Evolutionary conservation across 805 yeast species (phyloP).

Genomic region (Candida broadrunensis): DNA sequence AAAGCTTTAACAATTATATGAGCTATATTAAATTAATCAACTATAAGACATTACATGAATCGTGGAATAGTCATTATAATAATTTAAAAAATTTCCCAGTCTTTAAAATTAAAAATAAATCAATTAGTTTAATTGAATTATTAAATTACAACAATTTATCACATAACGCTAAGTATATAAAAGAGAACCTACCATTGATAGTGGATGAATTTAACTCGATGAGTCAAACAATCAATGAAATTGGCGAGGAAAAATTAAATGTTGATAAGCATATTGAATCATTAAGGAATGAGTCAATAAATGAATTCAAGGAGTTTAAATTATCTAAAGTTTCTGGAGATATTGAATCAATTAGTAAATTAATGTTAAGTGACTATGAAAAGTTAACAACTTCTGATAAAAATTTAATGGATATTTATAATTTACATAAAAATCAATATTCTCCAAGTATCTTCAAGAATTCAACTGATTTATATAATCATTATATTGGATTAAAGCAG

Average conservation of each 20-base stretch:
- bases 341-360: not conserved
- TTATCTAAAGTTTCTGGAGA: constrained; percentile 11
- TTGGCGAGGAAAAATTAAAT: constrained; percentile 30
- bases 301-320: constrained; percentile 19
- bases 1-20: constrained; percentile 38
- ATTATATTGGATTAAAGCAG: constrained; percentile 28
- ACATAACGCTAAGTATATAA: constrained; percentile 25
- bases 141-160: constrained; percentile 27
- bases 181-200: constrained; percentile 25
- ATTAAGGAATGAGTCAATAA: constrained; percentile 36
- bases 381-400: constrained; percentile 6
- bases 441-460: constrained; percentile 26
- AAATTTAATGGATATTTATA: constrained; percentile 18
- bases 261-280: constrained; percentile 42
- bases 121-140: constrained; percentile 26
- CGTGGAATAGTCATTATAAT: constrained; percentile 33
- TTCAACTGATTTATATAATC: constrained; percentile 31
- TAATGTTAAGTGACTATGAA: constrained; percentile 11
- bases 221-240: constrained; percentile 30
- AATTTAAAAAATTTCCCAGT: constrained; percentile 35
- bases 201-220: constrained; percentile 28
- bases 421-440: constrained; percentile 14
- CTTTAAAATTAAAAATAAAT: constrained; percentile 27
- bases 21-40: constrained; percentile 35
- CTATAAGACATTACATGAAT: constrained; percentile 38